These are phyloP conservation scores for Beauveria australis DNA, from an alignment of 2,329 filamentous ascomycete species.

Conservation along the genomic window DNA sequence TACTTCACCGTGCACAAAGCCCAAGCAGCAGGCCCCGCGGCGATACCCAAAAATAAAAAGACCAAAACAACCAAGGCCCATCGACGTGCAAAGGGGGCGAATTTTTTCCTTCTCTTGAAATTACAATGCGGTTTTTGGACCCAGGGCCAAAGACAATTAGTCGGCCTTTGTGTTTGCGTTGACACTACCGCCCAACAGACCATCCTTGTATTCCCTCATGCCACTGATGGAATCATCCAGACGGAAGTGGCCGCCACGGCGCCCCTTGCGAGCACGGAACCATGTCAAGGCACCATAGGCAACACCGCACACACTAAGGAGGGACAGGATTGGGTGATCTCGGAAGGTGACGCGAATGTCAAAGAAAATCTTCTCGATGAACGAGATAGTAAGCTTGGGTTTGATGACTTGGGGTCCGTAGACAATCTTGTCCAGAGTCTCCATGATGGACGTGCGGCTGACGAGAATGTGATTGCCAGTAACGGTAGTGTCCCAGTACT, in stretches of 20 bases:
- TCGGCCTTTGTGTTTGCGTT: conserved; percentile 44
- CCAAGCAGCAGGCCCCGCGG: not conserved
- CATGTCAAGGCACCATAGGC: conserved; percentile 44
- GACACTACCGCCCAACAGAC: conserved; percentile 46
- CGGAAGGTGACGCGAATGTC: conserved; percentile 51
- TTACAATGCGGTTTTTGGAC: not conserved
- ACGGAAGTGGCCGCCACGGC: conserved; percentile 52
- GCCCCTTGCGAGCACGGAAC: conserved; percentile 46
- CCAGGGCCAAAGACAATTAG: conserved; percentile 18
- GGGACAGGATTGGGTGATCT: conserved; percentile 51
- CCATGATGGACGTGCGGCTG: conserved; percentile 81
- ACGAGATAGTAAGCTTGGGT: conserved; percentile 68
- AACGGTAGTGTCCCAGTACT: conserved; percentile 89
- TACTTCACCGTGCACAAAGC: not conserved
- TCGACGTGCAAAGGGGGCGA: not conserved
- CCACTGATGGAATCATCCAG: conserved; percentile 46
- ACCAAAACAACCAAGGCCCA: not conserved
- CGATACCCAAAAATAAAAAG: not conserved
- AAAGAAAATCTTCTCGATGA: conserved; percentile 63
- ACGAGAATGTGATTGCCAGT: conserved; percentile 86
- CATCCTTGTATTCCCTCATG: conserved; percentile 52
- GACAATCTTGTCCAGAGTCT: conserved; percentile 69
- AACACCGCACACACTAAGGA: conserved; percentile 50
- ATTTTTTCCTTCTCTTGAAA: not conserved
- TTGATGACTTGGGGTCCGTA: conserved; percentile 61